Base-by-base conservation (phyloP, 208 protist species). In the Trypanosoma lewisi region DNA sequence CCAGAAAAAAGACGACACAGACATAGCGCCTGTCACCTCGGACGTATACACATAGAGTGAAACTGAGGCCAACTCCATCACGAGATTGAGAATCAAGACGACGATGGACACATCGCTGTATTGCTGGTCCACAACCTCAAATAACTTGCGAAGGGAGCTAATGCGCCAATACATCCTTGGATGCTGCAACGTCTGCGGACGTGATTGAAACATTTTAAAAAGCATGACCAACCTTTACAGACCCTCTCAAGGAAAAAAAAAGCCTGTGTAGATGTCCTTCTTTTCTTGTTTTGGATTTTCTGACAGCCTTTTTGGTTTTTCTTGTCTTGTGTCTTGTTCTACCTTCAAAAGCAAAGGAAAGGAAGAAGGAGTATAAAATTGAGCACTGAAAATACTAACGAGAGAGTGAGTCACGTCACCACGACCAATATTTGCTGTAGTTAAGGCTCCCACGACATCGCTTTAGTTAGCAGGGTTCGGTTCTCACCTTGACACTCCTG, bases 41-140 rank as follows among this genome's bases (percentile, higher is more conserved):
- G 83, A 84, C 16, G 80, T 89, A 74, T 78, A 88, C 28, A 93
- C 81, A 51, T 93, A 93, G 28, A 89, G 82, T 14, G 52, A 53
- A 1, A 93, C 69, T 12, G 75, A 81, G 16, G 85, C 59, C 16
- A 69, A 50, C 59, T 93, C 86, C 78, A 88, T 81, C 16, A 71
- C 51, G 3, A 74, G 76, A 75, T 89, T 77, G 14, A 67, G 19
- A 36, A 89, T 63, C 25, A 93, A 64, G 12, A 67, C 63, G n/a
- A 68, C 31, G 27, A 90, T 84, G n/a, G 80, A 88, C 4, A 89
- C 65, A 34, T 70, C 61, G 33, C 75, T 77, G 73, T 81, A 78
- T 48, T 69, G 64, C 51, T 67, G 71, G 61, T 78, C 70, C 30
- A 80, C 63, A 2, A 85, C 54, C 48, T 78, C 78, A 21, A 83